Conservation (phyloP, 495 filamentous ascomycete genomes). For the Saxophila tyrrhenica region DNA sequence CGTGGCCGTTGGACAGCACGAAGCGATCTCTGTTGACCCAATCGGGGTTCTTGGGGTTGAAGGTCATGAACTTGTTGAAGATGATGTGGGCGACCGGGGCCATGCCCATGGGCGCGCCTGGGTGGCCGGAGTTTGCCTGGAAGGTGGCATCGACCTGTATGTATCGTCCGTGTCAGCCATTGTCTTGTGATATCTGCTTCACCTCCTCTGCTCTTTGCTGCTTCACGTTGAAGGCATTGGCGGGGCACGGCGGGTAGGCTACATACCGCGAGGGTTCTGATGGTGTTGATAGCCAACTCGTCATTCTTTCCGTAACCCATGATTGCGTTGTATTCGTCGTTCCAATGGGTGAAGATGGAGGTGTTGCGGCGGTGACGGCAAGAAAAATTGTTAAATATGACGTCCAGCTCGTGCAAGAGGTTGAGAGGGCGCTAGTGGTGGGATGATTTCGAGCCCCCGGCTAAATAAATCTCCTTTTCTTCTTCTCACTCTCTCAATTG, state of each 20-base stretch:
- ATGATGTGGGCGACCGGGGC: conserved; percentile 94
- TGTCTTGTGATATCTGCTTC: conserved; percentile 24
- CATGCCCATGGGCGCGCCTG: conserved; percentile 99
- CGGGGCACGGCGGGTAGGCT: neutral
- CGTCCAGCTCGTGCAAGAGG: neutral
- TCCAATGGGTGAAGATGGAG: neutral
- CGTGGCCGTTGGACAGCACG: conserved; percentile 97
- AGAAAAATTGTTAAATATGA: neutral
- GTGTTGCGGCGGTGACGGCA: neutral
- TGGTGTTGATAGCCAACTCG: conserved; percentile 90
- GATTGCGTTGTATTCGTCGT: neutral
- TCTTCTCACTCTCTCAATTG: too few species aligned
- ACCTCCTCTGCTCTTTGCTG: conserved; percentile 17
- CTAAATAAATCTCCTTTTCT: too few species aligned
- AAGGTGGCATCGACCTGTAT: conserved; percentile 89
- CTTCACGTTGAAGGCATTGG: conserved; percentile 11
- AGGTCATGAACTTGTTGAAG: conserved; percentile 97
- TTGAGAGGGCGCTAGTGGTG: neutral
- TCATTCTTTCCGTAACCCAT: conserved; percentile 87
- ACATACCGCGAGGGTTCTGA: conserved; percentile 88
- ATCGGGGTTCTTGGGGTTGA: conserved; percentile 97
- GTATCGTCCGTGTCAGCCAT: neutral
- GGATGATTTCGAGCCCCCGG: too few species aligned
- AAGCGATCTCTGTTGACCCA: conserved; percentile 98
- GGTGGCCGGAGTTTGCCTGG: conserved; percentile 93